These are phyloP conservation scores for Vachellia collinsii DNA, from an alignment of 306 rosid genomes.

Conservation along the genomic window DNA sequence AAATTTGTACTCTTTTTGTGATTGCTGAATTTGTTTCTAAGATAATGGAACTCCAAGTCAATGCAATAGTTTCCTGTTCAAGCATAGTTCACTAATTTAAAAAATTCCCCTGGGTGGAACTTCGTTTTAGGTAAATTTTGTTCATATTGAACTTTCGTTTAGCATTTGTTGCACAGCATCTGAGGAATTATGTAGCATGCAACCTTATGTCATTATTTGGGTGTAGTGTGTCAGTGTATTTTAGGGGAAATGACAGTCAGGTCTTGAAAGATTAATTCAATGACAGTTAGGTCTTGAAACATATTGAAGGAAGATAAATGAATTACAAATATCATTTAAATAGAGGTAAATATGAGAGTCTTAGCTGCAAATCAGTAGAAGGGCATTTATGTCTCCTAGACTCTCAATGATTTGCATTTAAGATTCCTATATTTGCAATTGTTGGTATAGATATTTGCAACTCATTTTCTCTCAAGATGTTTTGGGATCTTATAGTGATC, in stretches of 20 bases:
- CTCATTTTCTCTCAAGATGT: no score
- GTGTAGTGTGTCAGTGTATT: neutral
- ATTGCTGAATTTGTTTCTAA: neutral
- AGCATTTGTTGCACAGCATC: neutral
- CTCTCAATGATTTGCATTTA: no score
- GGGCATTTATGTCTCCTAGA: no score
- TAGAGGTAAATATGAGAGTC: neutral
- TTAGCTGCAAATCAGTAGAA: neutral
- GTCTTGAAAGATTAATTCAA: neutral
- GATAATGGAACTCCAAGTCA: neutral
- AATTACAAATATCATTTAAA: neutral
- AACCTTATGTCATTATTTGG: conserved; percentile 11
- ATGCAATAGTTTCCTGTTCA: conserved; percentile 9
- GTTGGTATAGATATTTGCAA: no score
- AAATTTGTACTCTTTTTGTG: conserved; percentile 2
- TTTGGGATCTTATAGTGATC: no score
- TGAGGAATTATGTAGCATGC: neutral
- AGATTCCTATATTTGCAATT: no score
- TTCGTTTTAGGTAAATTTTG: neutral
- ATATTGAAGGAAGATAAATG: neutral
- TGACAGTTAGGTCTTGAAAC: neutral
- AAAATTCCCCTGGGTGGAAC: conserved; percentile 7
- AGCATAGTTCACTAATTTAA: neutral
- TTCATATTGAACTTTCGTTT: neutral
- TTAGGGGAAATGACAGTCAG: neutral